phyloP scores from a whole-genome alignment of 2,329 filamentous ascomycete genomes.

The Xylariales sp. region DNA sequence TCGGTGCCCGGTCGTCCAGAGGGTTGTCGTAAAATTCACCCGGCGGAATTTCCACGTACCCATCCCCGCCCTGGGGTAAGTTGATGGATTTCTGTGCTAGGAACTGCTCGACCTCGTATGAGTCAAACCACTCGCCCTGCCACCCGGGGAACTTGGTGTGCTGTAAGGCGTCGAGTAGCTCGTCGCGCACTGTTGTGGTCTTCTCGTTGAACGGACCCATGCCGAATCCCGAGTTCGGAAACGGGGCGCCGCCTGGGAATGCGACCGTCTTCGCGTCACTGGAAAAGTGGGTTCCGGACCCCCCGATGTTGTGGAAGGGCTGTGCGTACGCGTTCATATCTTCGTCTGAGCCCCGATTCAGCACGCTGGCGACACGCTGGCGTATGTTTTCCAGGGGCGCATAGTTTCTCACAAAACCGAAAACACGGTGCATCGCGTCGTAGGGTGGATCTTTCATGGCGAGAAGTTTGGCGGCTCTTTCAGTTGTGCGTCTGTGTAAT shows the following conservation, averaged over 20 bases:
- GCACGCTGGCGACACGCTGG: conserved; percentile 51
- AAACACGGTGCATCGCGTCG: conserved; percentile 65
- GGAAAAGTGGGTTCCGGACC: conserved; percentile 73
- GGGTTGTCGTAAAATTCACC: conserved; percentile 52
- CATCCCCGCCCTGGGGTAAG: conserved; percentile 74
- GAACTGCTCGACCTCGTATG: conserved; percentile 81
- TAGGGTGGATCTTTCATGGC: conserved; percentile 61
- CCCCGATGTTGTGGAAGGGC: conserved; percentile 74
- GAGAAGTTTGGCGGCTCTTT: conserved; percentile 71
- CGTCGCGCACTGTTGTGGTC: conserved; percentile 56
- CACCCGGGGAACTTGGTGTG: conserved; percentile 69
- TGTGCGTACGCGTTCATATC: conserved; percentile 68
- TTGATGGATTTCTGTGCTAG: conserved; percentile 71
- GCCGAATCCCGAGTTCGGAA: conserved; percentile 50
- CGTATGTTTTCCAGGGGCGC: conserved; percentile 63
- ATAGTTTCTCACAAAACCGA: conserved; percentile 76
- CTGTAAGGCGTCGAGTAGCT: conserved; percentile 60
- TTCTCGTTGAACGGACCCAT: conserved; percentile 62
- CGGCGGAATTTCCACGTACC: conserved; percentile 67
- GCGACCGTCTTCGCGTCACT: conserved; percentile 46
- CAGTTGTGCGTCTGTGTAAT: conserved; percentile 73
- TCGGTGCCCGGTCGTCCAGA: background rate
- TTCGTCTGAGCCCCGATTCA: conserved; percentile 52
- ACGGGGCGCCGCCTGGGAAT: conserved; percentile 42
- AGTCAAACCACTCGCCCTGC: conserved; percentile 80